Base-by-base conservation (phyloP, 257 asterid species). In the Rhazya stricta region DNA sequence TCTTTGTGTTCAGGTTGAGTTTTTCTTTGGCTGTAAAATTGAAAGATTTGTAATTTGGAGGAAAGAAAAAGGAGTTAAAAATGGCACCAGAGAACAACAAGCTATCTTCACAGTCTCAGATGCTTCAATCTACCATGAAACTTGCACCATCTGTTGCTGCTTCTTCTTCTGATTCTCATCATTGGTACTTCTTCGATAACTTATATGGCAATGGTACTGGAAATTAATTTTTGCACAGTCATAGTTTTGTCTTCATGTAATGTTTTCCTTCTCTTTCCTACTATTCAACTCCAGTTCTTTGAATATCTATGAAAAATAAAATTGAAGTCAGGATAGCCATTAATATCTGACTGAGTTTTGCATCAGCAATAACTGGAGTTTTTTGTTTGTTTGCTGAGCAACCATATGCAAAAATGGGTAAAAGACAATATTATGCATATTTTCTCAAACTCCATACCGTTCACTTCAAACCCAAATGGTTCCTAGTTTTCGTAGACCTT, bases 71-170 rank as follows among this genome's bases (percentile, higher is more conserved):
- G 34, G 21, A 25, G 6, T 48, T 23, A 41, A 34, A 60, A 80
- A 93, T 93, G 98, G 97, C 96, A 18, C 91, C 86, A 18, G 97
- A 84, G 72, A 84, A 86, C 76, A 88, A 90, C 76, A 90, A 97
- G 98, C 91, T 93, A 16, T 89, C 92, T 43, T 75, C 91, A 12
- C 83, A 57, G 10, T 77, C 73, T 6, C 79, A 77, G 79, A 78
- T 83, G 77, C 81, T 76, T 68, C 79, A 83, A 66, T 80, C 86
- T 58, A 77, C 79, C 62, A 76, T 79, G 76, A 77, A 84, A 74
- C 71, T 83, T 75, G 48, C 79, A 18, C 84, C 80, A 7, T 70
- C 65, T 37, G 56, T 48, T 71, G 81, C 81, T 63, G 79, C 67
- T 25, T 61, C 82, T 53, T 73, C 82, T 36, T 75, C 82, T 67